Evolutionary conservation across 2,329 filamentous ascomycete genomes (phyloP), one percentile per base, ranked within the genome.

Genomic region (Trichoderma polysporum): DNA sequence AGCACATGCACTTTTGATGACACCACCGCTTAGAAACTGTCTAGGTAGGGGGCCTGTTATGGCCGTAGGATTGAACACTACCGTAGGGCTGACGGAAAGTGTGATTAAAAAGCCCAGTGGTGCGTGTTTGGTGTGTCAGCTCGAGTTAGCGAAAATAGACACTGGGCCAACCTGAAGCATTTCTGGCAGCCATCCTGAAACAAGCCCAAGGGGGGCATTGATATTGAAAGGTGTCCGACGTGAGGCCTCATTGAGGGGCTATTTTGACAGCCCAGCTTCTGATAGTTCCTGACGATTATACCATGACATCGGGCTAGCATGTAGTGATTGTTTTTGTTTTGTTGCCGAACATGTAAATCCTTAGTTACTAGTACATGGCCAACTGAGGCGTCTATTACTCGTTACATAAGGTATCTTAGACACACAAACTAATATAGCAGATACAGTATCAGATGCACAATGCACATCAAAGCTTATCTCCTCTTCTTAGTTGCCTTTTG

Each of bases 401-500:
- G 33, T 19, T 22, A 31, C 22, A 39, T 12, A 13, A 35, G 33
- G 8, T 45, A n/a, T 12, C 35, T 29, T 4, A 15, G 13, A 22
- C 3, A 19, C 22, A 53, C 17, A 29, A 19, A 19, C 17, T n/a
- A 31, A 31, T 10, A 12, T 10, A 53, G 27, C 8, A 53, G 50
- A 19, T 33, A 8, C 27, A 31, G 27, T 19, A 35, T 15, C n/a
- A 31, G 25, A 45, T 12, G 22, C 10, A 31, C 19, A 41, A n/a
- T n/a, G 10, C 29, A 17, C 2, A 45, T n/a, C n/a, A 4, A 19
- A 39, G 31, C 70, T 73, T 71, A 81, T 74, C 77, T 81, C 63
- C 80, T 76, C 77, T 80, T 76, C 77, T 80, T 82, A 65, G 76
- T 80, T 12, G 77, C 79, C 67, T 79, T 80, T 41, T 82, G 81